Percentiles rank a stretch among this genome's conserved stretches.
These are phyloP conservation scores for Cytospora piceae DNA, from an alignment of 2,329 filamentous ascomycete genomes.

Conservation along the genomic window DNA sequence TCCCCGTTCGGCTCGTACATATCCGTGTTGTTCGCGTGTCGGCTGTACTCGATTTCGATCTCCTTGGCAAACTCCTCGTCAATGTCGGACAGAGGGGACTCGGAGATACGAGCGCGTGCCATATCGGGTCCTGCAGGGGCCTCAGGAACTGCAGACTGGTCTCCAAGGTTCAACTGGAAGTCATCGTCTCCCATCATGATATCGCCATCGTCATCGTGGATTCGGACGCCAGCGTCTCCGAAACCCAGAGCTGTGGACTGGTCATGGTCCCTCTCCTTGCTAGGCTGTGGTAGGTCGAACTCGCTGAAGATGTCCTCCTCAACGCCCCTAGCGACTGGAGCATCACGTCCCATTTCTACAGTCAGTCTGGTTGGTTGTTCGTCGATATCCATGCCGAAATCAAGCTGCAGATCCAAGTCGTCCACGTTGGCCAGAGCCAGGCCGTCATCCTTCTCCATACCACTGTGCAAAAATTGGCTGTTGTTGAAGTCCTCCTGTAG, in stretches of 20 bases:
- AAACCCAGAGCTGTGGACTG: constrained; percentile 58
- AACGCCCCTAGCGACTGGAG: constrained; percentile 66
- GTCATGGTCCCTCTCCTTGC: constrained; percentile 63
- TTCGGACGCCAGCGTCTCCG: constrained; percentile 58
- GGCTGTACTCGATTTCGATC: constrained; percentile 61
- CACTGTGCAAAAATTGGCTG: constrained; percentile 80
- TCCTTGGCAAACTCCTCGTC: constrained; percentile 65
- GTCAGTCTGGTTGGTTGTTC: constrained; percentile 62
- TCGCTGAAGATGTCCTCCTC: constrained; percentile 74
- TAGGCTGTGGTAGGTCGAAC: constrained; percentile 58
- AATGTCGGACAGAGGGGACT: constrained; percentile 72
- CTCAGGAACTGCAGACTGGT: constrained; percentile 61
- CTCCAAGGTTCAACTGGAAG: constrained; percentile 65
- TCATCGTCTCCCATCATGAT: constrained; percentile 65
- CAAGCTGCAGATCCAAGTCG: constrained; percentile 73
- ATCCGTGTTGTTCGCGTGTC: constrained; percentile 55
- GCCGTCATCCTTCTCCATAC: constrained; percentile 61
- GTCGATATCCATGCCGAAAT: constrained; percentile 75
- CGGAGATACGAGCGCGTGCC: constrained; percentile 65
- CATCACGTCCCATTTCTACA: constrained; percentile 90
- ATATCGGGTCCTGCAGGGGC: constrained; percentile 51
- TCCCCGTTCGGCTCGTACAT: constrained; percentile 66
- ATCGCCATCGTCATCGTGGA: constrained; percentile 68
- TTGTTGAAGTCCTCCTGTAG: constrained; percentile 70
- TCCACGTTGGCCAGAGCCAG: constrained; percentile 57